Conservation (phyloP, 345 rosid genomes). For the Kernera saxatilis region DNA sequence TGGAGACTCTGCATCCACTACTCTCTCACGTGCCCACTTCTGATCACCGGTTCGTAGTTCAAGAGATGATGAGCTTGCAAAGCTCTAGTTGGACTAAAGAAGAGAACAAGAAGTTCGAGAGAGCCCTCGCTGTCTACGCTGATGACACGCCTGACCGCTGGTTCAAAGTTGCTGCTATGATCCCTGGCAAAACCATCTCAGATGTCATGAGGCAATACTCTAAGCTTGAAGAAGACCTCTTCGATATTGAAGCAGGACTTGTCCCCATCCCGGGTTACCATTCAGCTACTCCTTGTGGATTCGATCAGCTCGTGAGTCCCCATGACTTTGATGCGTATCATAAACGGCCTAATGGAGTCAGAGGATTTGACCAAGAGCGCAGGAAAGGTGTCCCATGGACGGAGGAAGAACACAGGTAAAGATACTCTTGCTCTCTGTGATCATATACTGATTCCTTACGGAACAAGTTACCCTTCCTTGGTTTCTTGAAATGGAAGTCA, state of each 20-base stretch:
- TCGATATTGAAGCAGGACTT: conserved; percentile 91
- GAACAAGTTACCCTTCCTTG: background rate
- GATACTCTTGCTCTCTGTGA: background rate
- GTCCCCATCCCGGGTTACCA: conserved; percentile 75
- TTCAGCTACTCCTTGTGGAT: conserved; percentile 59
- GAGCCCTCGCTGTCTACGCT: conserved; percentile 71
- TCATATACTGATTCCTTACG: background rate
- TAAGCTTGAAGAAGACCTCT: conserved; percentile 88
- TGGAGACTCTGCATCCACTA: conserved; percentile 58
- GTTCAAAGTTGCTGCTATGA: conserved; percentile 72
- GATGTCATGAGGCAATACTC: conserved; percentile 86
- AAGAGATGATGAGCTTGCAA: conserved; percentile 31
- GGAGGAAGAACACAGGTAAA: conserved; percentile 95
- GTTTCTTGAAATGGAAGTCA: background rate
- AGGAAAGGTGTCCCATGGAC: conserved; percentile 99
- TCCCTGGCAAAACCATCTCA: conserved; percentile 88
- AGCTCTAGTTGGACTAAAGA: conserved; percentile 68
- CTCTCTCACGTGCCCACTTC: conserved; percentile 59
- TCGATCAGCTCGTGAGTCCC: conserved; percentile 45
- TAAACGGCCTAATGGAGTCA: conserved; percentile 23
- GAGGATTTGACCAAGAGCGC: conserved; percentile 61
- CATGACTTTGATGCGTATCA: conserved; percentile 28
- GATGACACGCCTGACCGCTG: conserved; percentile 93
- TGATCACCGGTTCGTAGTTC: conserved; percentile 47
- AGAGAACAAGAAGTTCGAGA: conserved; percentile 91